phyloP scores from a whole-genome alignment of 176 grass and related monocot genomes.

The Miscanthus lutarioriparius region DNA sequence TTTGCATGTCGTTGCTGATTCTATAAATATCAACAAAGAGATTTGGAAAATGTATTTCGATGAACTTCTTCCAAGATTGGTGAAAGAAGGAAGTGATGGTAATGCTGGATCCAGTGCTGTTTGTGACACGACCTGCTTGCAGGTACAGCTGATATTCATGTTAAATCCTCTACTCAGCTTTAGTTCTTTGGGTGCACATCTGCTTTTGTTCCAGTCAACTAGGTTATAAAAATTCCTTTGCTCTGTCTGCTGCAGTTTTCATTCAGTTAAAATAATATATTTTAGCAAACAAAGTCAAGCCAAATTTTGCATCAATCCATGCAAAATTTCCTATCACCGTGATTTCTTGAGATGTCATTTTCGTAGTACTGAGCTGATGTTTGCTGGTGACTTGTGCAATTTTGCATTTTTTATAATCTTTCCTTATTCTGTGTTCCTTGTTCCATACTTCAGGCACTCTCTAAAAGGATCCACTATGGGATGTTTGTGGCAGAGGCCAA shows the following conservation, averaged over 20 bases:
- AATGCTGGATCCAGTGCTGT: slow-evolving; percentile 89
- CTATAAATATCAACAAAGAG: slow-evolving; percentile 88
- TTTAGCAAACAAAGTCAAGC: not conserved
- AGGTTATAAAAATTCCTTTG: slow-evolving; percentile 18
- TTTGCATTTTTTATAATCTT: slow-evolving; percentile 21
- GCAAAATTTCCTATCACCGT: not conserved
- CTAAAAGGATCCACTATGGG: slow-evolving; percentile 97
- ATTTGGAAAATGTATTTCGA: slow-evolving; percentile 96
- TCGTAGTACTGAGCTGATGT: not conserved
- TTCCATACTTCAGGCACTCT: slow-evolving; percentile 64
- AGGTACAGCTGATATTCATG: slow-evolving; percentile 52
- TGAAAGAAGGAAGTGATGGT: slow-evolving; percentile 78
- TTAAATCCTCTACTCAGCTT: slow-evolving; percentile 10
- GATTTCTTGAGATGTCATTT: not conserved
- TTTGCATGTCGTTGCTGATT: slow-evolving; percentile 73
- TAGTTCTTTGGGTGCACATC: not conserved
- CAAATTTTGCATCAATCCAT: not conserved
- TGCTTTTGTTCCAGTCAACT: not conserved
- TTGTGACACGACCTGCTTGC: slow-evolving; percentile 86
- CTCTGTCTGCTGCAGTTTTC: slow-evolving; percentile 11
- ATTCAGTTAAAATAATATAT: slow-evolving; percentile 1
- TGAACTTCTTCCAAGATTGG: slow-evolving; percentile 80
- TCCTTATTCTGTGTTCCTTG: slow-evolving; percentile 10
- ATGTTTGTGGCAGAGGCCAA: slow-evolving; percentile 98
- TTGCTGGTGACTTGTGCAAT: not conserved